phyloP scores from a whole-genome alignment of 2,329 filamentous ascomycete species.

The Acarospora socialis region DNA sequence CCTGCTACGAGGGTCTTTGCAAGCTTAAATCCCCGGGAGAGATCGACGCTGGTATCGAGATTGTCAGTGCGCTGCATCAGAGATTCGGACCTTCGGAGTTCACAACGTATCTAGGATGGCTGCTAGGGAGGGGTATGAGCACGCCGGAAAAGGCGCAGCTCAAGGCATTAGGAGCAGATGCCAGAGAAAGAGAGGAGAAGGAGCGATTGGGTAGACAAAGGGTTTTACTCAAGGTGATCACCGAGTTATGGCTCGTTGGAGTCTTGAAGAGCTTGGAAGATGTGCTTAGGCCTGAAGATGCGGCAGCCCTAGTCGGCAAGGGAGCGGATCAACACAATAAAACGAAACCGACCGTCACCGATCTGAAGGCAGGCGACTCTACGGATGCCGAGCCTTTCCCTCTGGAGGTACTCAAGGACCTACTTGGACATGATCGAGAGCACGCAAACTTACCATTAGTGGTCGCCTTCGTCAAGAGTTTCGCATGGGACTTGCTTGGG shows the following conservation, averaged over 20 bases:
- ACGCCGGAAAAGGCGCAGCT: slow-evolving; percentile 76
- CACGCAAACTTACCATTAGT: slow-evolving; percentile 82
- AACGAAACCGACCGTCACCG: slow-evolving; percentile 43
- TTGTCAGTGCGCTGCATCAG: slow-evolving; percentile 89
- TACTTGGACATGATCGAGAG: slow-evolving; percentile 84
- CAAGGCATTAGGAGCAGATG: slow-evolving; percentile 64
- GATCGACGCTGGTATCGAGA: slow-evolving; percentile 79
- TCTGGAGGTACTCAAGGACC: slow-evolving; percentile 91
- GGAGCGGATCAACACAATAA: too few relatives aligned
- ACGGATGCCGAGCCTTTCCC: slow-evolving; percentile 81
- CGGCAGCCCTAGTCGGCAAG: slow-evolving; percentile 45
- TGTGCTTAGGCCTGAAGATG: slow-evolving; percentile 49
- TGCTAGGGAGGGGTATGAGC: slow-evolving; percentile 77
- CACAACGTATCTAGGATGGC: slow-evolving; percentile 82
- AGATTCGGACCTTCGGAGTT: slow-evolving; percentile 84
- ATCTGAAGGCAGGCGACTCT: slow-evolving; percentile 41
- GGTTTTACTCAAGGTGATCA: slow-evolving; percentile 74
- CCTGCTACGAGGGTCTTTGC: slow-evolving; percentile 86
- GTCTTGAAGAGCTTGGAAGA: slow-evolving; percentile 69
- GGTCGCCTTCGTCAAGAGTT: slow-evolving; percentile 90
- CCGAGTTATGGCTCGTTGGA: slow-evolving; percentile 89
- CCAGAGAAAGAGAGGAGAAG: slow-evolving; percentile 89
- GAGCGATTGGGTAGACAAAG: slow-evolving; percentile 79
- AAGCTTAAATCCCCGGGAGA: slow-evolving; percentile 85
- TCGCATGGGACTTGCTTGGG: slow-evolving; percentile 88